Base-by-base conservation (phyloP, 257 asterid genomes). In the Scutellaria baicalensis region DNA sequence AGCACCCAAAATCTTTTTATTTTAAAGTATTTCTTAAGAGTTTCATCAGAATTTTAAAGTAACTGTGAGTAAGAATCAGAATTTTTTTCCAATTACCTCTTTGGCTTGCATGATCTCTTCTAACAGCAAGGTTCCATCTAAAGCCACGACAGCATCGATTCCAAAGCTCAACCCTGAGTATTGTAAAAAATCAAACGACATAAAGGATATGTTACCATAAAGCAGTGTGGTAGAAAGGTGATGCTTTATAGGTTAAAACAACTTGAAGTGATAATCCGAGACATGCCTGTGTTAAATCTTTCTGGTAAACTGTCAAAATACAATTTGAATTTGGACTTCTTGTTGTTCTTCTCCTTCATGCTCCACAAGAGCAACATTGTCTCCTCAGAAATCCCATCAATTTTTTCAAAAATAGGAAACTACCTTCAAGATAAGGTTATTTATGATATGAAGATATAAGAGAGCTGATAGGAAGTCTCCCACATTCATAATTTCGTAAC, bases 281-380 rank as follows among this genome's bases (percentile, higher is more conserved):
- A 45, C 68, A 33, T 75, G 82, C 98, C 97, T 13, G 98, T 93
- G 80, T 93, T 82, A 75, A 93, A 87, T 20, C 69, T 77, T 75
- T 80, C 78, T 0, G 97, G 97, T 48, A 93, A 79, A 16, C 95
- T 70, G 66, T 87, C 96, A 64, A 91, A 93, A 80, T 87, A 93
- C 70, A 86, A 77, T 83, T 80, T 89, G 74, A 80, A 87, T 64
- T 71, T 84, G 79, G 98, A 93, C 47, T 48, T 38, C 8, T 61
- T 63, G 51, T 86, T 79, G 84, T 88, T 83, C 85, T 80, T 92
- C 89, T 93, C 98, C 88, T 84, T 93, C 95, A 93, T 89, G 94
- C 98, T 89, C 98, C 98, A 93, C 73, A 93, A 79, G 43, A 93
- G 88, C 83, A 93, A 66, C 94, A 93, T 85, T 67, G 98, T 93